Conservation (phyloP, 2,329 filamentous ascomycete genomes). For the Colletotrichum viniferum region DNA sequence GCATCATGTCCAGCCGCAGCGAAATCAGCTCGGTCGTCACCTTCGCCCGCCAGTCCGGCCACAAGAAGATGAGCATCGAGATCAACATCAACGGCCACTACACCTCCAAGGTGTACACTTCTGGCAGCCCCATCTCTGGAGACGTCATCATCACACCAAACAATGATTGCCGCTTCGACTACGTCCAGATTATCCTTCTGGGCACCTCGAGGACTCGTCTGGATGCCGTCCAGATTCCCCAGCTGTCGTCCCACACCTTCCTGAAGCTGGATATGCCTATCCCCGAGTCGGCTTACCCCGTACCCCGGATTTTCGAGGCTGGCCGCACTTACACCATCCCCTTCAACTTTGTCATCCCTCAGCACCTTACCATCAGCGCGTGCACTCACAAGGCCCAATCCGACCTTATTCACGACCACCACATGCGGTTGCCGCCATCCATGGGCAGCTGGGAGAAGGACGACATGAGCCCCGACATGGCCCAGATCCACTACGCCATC, state of each 20-base stretch:
- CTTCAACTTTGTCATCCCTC: constrained; percentile 65
- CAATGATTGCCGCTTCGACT: constrained; percentile 53
- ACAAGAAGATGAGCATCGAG: constrained; percentile 42
- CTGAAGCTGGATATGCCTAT: constrained; percentile 62
- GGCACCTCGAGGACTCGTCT: constrained; percentile 55
- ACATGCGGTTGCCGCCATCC: constrained; percentile 58
- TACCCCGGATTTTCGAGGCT: constrained; percentile 50
- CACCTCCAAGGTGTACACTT: constrained; percentile 59
- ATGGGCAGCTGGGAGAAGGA: constrained; percentile 58
- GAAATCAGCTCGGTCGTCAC: constrained; percentile 23
- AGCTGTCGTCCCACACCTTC: constrained; percentile 55
- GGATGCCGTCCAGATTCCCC: constrained; percentile 54
- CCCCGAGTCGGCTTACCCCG: constrained; percentile 49
- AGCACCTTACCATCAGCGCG: constrained; percentile 59
- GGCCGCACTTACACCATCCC: constrained; percentile 54
- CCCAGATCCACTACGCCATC: constrained; percentile 56
- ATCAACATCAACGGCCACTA: constrained; percentile 59
- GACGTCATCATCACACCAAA: constrained; percentile 49
- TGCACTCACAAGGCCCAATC: constrained; percentile 55
- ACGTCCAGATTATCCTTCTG: constrained; percentile 57
- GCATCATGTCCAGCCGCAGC: constrained; percentile 20
- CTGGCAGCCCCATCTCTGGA: constrained; percentile 55
- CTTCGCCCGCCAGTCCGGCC: constrained; percentile 27
- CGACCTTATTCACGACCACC: constrained; percentile 53
- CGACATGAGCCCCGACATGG: constrained; percentile 60